Base-by-base conservation (phyloP, 306 rosid genomes). In the Pueraria montana region DNA sequence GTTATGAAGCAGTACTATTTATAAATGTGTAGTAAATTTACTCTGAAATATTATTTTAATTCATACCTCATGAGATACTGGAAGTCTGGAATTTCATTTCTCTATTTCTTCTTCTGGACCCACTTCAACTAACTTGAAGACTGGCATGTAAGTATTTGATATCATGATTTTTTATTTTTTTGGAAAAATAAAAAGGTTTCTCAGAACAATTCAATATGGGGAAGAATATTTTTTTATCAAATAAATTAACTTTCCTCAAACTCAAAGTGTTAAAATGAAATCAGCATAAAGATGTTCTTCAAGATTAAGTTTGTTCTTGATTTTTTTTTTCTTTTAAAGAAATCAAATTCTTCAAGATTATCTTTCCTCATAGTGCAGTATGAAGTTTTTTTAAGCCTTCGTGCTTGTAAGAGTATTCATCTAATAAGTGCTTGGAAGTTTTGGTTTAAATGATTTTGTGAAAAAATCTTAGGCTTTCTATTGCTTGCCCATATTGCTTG, bases 401-500 rank as follows among this genome's bases (percentile, higher is more conserved):
- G 46, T 24, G 42, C 76, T 48, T 48, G 43, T 48, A 27, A 72
- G 26, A 72, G 9, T 48, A 23, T 52, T 74, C 14, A 5, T 73
- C 45, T n/a, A n/a, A n/a, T n/a, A n/a, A 73, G 52, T n/a, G 78
- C 65, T 56, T 21, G 6, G 32, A 21, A 56, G 30, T 53, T 17
- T 72, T 30, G 11, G 40, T 10, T 8, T 26, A 4, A 46, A 52
- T 49, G 14, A 72, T 48, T 46, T 27, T 48, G 45, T 3, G 27
- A 68, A 43, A 50, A 36, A 9, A 50, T 26, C 7, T 12, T 32
- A 52, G 65, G 21, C 21, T 53, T 73, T 30, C n/a, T 73, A 53
- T 52, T 27, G 46, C 64, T 72, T 72, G 64, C 62, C 21, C 26
- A 40, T 72, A 32, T 50, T 21, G 38, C 61, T 72, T 17, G 16